phyloP scores from a whole-genome alignment of 257 asterid species.

The Ligustrum vulgare region DNA sequence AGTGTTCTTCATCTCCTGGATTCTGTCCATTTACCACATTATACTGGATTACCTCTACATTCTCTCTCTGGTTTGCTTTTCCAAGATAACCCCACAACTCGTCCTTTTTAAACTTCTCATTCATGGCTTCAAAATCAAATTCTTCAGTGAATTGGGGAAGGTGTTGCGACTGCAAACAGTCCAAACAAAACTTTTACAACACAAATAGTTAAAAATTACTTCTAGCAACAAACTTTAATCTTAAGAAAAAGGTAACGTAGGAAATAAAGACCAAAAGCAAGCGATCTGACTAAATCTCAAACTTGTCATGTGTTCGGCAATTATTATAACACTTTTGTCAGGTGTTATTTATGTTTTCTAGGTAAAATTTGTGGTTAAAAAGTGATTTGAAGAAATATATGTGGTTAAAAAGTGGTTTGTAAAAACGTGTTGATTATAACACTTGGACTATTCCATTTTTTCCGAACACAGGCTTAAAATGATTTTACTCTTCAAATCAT shows the following conservation, averaged over 20 bases:
- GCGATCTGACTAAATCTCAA: neutral
- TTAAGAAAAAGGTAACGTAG: neutral
- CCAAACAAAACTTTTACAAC: neutral
- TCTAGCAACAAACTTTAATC: neutral
- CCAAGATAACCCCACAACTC: slow-evolving; percentile 83
- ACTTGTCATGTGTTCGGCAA: no score
- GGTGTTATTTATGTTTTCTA: no score
- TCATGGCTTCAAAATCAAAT: slow-evolving; percentile 79
- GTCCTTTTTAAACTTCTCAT: slow-evolving; percentile 78
- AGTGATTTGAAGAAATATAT: no score
- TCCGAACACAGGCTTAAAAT: no score
- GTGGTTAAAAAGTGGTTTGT: no score
- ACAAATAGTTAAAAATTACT: neutral
- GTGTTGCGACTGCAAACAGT: slow-evolving; percentile 36
- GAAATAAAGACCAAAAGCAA: neutral
- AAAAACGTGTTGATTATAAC: no score
- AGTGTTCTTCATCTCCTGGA: slow-evolving; percentile 29
- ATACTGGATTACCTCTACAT: slow-evolving; percentile 34
- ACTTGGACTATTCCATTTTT: no score
- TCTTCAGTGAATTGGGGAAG: slow-evolving; percentile 51
- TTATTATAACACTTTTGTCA: no score
- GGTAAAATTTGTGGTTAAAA: no score
- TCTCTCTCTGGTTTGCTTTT: slow-evolving; percentile 48
- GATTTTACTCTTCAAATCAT: neutral
- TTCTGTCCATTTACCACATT: slow-evolving; percentile 28